Evolutionary conservation across 768 basidiomycete genomes (phyloP), one percentile per base, ranked within the genome.

Genomic region (Pleurotus pulmonarius): DNA sequence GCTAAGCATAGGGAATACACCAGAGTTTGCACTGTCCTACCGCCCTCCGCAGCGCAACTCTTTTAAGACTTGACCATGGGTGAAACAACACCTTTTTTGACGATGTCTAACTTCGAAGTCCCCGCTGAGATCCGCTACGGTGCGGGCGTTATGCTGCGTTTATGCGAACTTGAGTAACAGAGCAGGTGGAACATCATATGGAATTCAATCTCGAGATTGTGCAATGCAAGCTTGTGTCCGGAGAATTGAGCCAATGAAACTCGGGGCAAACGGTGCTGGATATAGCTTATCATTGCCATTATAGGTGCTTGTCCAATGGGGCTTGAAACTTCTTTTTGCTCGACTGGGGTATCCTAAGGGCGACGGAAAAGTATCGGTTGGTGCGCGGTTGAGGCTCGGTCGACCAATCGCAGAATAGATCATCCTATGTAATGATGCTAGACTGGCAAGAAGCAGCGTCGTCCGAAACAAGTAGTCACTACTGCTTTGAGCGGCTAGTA

Each of bases 51-150:
- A 12, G 8, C 25, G 22, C 18, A 16, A 49, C 39, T 39, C 53
- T 58, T 58, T 53, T 55, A 54, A 52, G 43, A 41, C 15, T 25
- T 22, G 25, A 46, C 34, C 52, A 52, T 44, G 51, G 57, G 52
- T 52, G 53, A 20, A 41, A 20, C 15, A 24, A 55, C 44, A 47
- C 52, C 57, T 54, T 55, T 46, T 55, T 47, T 48, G 52, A 55
- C 57, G 46, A 44, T 38, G 25, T 45, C 25, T n/a, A 46, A 34
- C 24, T 39, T 7, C 37, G 38, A 26, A 55, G 39, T 39, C 29
- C 37, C 39, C 40, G 40, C 16, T 55, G 43, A 52, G 34, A 41
- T 39, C 38, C 26, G 51, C 45, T 39, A 53, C 39, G 39, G 18
- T 49, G 38, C 46, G 41, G 40, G 12, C 24, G 46, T 22, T 47